Evolutionary conservation across 1,284 basidiomycete species (phyloP).

Genomic region (Spongiforma sp.): DNA sequence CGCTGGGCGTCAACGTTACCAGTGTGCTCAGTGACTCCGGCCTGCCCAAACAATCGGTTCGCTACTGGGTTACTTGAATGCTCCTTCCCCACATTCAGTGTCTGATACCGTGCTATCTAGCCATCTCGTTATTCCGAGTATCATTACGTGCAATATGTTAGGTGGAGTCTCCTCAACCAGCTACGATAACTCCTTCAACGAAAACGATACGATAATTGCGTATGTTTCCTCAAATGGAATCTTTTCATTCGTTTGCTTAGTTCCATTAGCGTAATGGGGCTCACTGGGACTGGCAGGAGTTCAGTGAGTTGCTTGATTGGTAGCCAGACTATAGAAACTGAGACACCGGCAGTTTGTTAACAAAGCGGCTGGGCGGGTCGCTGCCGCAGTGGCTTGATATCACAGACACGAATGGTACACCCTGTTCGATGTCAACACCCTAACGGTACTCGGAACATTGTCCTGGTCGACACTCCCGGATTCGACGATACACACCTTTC

Average conservation of each 20-base stretch:
- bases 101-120: too few relatives aligned
- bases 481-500: not conserved
- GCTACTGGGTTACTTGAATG: too few relatives aligned
- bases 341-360: slow-evolving; percentile 25
- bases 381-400: not conserved
- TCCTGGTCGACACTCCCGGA: too few relatives aligned
- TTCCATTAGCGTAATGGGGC: slow-evolving; percentile 43
- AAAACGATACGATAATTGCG: slow-evolving; percentile 16
- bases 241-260: not conserved
- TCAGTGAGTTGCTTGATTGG: slow-evolving; percentile 31
- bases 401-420: not conserved
- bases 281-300: slow-evolving; percentile 45
- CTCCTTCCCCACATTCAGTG: too few relatives aligned
- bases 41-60: too few relatives aligned
- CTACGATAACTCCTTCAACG: not conserved
- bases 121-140: too few relatives aligned
- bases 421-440: not conserved
- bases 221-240: too few relatives aligned
- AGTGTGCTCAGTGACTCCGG: too few relatives aligned
- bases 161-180: too few relatives aligned
- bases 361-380: slow-evolving; percentile 11
- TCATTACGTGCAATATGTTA: too few relatives aligned
- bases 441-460: too few relatives aligned
- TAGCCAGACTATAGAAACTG: not conserved
- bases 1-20: too few relatives aligned